These are phyloP conservation scores for Ophiostoma australiae DNA, from an alignment of 2,329 filamentous ascomycete genomes.

Conservation along the genomic window DNA sequence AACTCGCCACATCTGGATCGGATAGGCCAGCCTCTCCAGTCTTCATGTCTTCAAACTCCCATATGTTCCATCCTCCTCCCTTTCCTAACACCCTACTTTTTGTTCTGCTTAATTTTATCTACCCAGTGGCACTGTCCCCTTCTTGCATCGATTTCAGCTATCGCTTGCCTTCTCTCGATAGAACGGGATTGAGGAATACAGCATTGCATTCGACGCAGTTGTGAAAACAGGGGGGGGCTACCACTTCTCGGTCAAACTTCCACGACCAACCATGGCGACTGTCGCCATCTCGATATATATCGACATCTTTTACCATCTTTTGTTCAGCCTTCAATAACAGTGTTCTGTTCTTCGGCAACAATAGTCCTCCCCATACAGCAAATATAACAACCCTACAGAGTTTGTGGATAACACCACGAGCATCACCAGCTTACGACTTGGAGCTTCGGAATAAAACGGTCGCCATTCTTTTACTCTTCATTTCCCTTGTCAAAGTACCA, in stretches of 20 bases:
- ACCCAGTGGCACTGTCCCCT: conserved; percentile 7
- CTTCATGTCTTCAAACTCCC: background rate
- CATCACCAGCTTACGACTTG: conserved; percentile 15
- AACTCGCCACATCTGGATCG: conserved; percentile 7
- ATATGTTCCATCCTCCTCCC: background rate
- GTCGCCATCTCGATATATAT: background rate
- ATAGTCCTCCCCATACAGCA: background rate
- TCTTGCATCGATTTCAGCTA: background rate
- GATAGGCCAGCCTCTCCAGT: background rate
- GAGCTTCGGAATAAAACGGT: conserved; percentile 12
- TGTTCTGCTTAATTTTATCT: background rate
- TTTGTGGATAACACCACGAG: conserved; percentile 7
- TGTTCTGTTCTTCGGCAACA: conserved; percentile 9
- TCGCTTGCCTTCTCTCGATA: conserved; percentile 1
- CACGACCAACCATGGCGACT: conserved; percentile 1
- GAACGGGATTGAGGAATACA: conserved; percentile 2
- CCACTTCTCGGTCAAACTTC: background rate
- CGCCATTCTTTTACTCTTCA: conserved; percentile 4
- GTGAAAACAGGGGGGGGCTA: conserved; percentile 8
- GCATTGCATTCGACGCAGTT: background rate
- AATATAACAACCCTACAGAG: background rate
- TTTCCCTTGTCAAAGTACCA: conserved; percentile 11
- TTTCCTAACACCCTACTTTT: background rate
- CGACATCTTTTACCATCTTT: background rate
- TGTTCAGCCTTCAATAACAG: background rate